phyloP scores from a whole-genome alignment of 148 eudicot species.

The Chenopodium quinoa region DNA sequence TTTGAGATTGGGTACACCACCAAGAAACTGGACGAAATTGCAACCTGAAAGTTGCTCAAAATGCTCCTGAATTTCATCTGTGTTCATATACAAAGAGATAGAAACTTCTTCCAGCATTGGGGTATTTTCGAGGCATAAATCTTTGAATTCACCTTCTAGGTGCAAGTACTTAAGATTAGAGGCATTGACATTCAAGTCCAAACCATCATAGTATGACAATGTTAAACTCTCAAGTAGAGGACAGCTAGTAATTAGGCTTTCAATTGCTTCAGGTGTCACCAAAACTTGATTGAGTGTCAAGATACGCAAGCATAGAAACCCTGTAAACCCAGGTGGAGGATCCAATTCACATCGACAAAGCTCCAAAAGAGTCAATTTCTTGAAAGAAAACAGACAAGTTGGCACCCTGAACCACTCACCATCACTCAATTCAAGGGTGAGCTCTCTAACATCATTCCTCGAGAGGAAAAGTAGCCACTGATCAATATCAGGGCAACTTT shows the following conservation, averaged over 20 bases:
- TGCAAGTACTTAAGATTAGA: slow-evolving; percentile 64
- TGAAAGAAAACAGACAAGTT: slow-evolving; percentile 53
- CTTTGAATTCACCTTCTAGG: slow-evolving; percentile 76
- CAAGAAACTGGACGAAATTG: slow-evolving; percentile 67
- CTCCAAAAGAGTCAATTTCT: slow-evolving; percentile 57
- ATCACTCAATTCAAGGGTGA: slow-evolving; percentile 62
- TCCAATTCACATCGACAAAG: slow-evolving; percentile 70
- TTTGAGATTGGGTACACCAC: slow-evolving; percentile 62
- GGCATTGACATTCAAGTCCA: slow-evolving; percentile 58
- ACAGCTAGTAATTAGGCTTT: slow-evolving; percentile 52
- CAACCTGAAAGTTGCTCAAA: slow-evolving; percentile 59
- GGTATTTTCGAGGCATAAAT: slow-evolving; percentile 53
- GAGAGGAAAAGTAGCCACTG: slow-evolving; percentile 83
- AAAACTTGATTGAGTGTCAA: slow-evolving; percentile 69
- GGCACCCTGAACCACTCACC: slow-evolving; percentile 72
- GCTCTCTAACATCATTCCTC: slow-evolving; percentile 57
- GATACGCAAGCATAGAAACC: slow-evolving; percentile 49
- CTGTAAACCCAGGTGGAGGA: slow-evolving; percentile 53
- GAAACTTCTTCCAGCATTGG: slow-evolving; percentile 51
- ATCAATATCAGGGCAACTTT: slow-evolving; percentile 58
- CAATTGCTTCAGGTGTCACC: slow-evolving; percentile 55
- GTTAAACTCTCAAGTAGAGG: slow-evolving; percentile 68
- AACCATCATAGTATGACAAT: slow-evolving; percentile 62
- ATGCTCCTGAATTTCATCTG: slow-evolving; percentile 65
- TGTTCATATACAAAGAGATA: slow-evolving; percentile 61